These are phyloP conservation scores for Solanum pinnatisectum DNA, from an alignment of 257 asterid species.

Conservation along the genomic window DNA sequence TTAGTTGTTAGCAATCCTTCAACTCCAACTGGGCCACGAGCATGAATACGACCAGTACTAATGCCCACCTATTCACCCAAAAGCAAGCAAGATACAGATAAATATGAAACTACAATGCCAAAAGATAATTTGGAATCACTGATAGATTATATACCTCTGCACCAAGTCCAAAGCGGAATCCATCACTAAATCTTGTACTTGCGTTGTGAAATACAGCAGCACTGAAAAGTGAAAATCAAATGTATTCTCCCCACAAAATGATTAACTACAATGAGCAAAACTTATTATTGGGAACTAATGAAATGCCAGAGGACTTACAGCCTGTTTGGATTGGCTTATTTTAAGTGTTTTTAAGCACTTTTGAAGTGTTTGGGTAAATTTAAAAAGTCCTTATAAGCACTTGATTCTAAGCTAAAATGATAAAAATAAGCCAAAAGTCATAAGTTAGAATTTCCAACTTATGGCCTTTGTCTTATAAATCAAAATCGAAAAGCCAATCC, in stretches of 20 bases:
- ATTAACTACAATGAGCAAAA: background rate
- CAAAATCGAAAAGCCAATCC: background rate
- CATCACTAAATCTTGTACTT: conserved; percentile 85
- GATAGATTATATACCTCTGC: conserved; percentile 60
- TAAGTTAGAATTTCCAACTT: background rate
- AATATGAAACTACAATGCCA: background rate
- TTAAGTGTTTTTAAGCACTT: background rate
- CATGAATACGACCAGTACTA: conserved; percentile 92
- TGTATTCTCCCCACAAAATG: background rate
- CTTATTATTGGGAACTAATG: background rate
- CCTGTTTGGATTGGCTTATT: background rate
- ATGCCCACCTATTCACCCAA: conserved; percentile 66
- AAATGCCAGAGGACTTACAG: background rate
- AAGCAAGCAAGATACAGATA: background rate
- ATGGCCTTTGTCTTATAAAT: background rate
- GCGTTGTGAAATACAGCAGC: conserved; percentile 96
- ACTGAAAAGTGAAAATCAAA: conserved; percentile 25
- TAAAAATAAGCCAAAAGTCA: background rate
- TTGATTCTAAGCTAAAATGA: background rate
- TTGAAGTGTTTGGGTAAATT: background rate
- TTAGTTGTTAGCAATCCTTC: conserved; percentile 93
- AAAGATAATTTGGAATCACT: background rate
- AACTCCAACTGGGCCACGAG: conserved; percentile 97
- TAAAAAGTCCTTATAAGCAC: background rate
- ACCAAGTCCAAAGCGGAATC: conserved; percentile 90